Percentiles rank a stretch among this genome's conserved stretches.
phyloP scores from a whole-genome alignment of 352 stramenopile genomes.

The Globisporangium parvum region DNA sequence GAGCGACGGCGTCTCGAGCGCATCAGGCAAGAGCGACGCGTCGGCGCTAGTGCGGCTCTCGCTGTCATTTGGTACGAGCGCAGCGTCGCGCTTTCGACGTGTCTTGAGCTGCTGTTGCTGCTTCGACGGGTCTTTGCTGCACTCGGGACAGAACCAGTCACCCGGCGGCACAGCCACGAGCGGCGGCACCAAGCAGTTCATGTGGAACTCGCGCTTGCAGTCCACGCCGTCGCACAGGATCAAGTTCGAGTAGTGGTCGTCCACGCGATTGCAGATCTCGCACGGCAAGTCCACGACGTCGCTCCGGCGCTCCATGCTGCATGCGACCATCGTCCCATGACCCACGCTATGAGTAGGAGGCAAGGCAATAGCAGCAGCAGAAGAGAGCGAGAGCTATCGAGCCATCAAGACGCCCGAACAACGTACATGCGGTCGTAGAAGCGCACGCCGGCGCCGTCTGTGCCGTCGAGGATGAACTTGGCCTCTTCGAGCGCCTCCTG shows the following conservation, averaged over 20 bases:
- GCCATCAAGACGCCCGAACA: neutral
- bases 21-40: conserved; percentile 6
- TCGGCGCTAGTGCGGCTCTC: neutral
- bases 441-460: conserved; percentile 35
- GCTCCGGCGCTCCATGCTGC: conserved; percentile 62
- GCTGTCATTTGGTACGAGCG: conserved; percentile 5
- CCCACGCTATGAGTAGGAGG: neutral
- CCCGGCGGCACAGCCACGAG: conserved; percentile 53
- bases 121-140: conserved; percentile 33
- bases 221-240: conserved; percentile 81
- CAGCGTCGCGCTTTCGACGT: conserved; percentile 20
- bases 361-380: neutral
- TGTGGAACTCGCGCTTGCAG: conserved; percentile 84
- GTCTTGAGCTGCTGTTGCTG: conserved; percentile 19
- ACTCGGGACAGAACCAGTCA: conserved; percentile 78
- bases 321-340: neutral
- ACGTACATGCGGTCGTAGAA: conserved; percentile 84
- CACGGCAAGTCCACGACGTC: conserved; percentile 77
- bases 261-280: conserved; percentile 73
- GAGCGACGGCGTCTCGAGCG: neutral
- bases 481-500: conserved; percentile 71
- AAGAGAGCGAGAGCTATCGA: neutral
- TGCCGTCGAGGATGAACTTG: conserved; percentile 57
- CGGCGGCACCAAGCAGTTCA: conserved; percentile 74
- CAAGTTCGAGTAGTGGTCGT: conserved; percentile 73